Percentiles rank a stretch among this genome's conserved stretches.
Evolutionary conservation across 192 early-diverging fungal species (phyloP).

Genomic region (Podila epigama): DNA sequence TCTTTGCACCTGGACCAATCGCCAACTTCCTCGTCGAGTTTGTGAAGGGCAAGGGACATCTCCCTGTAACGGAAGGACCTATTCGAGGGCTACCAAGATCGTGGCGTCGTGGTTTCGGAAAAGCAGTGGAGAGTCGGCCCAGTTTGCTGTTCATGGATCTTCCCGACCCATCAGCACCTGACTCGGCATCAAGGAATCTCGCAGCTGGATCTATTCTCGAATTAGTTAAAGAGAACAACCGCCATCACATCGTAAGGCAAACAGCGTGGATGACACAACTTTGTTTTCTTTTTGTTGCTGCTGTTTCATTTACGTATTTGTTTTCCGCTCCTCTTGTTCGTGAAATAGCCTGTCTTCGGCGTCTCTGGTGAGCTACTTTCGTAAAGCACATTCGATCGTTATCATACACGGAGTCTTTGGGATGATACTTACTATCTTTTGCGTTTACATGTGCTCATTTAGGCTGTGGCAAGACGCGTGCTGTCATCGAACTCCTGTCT

Average conservation of each 20-base stretch:
- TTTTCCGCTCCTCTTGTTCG: too few species aligned
- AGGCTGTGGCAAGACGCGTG: constrained; percentile 8
- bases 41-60: background rate
- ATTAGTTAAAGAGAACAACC: constrained; percentile 4
- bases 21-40: constrained; percentile 1
- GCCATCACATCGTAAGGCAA: background rate
- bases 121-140: background rate
- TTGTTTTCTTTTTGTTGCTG: too few species aligned
- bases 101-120: background rate
- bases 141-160: constrained; percentile 7
- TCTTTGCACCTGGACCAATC: background rate
- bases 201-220: background rate
- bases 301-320: too few species aligned
- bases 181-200: constrained; percentile 19
- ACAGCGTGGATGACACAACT: too few species aligned
- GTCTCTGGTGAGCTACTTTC: constrained; percentile 5
- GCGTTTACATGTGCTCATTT: background rate
- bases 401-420: background rate
- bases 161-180: constrained; percentile 18
- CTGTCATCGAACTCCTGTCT: background rate
- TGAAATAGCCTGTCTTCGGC: constrained; percentile 4
- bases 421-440: background rate
- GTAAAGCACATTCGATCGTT: background rate
- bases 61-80: background rate
- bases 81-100: constrained; percentile 2